phyloP scores from a whole-genome alignment of 345 rosid genomes.

The Hibiscus mutabilis region DNA sequence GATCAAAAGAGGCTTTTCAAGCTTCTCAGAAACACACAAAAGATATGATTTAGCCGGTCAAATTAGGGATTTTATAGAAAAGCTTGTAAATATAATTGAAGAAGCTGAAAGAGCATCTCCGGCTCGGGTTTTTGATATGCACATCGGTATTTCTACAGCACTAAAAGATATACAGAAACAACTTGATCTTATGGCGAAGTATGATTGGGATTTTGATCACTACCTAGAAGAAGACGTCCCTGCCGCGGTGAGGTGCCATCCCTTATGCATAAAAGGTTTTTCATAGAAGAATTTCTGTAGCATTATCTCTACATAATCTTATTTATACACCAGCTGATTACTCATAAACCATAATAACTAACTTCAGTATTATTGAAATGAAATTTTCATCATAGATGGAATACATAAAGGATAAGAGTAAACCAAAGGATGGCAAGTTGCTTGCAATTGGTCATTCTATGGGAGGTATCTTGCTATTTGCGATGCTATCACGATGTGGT shows the following conservation, averaged over 20 bases:
- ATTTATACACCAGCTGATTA: not conserved
- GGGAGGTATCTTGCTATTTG: conserved; percentile 91
- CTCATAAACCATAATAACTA: not conserved
- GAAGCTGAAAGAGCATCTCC: conserved; percentile 22
- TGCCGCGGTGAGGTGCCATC: conserved; percentile 80
- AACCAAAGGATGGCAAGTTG: conserved; percentile 65
- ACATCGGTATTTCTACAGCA: conserved; percentile 32
- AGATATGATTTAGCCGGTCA: conserved; percentile 18
- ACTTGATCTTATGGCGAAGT: conserved; percentile 50
- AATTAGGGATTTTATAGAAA: conserved; percentile 26
- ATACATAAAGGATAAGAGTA: conserved; percentile 49
- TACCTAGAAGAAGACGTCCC: conserved; percentile 81
- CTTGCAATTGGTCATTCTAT: conserved; percentile 91
- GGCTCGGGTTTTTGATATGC: conserved; percentile 25
- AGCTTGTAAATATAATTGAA: conserved; percentile 22
- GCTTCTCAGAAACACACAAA: conserved; percentile 16
- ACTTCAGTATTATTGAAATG: not conserved
- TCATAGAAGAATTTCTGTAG: too few relatives aligned
- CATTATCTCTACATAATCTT: too few relatives aligned
- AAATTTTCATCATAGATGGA: conserved; percentile 53
- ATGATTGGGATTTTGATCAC: conserved; percentile 90
- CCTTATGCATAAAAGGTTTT: conserved; percentile 11
- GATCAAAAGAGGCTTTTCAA: conserved; percentile 7
- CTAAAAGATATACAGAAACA: conserved; percentile 49
- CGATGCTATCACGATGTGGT: conserved; percentile 64